Evolutionary conservation across 169 alveolate genomes (phyloP).

Genomic region (Plasmodium ovale): DNA sequence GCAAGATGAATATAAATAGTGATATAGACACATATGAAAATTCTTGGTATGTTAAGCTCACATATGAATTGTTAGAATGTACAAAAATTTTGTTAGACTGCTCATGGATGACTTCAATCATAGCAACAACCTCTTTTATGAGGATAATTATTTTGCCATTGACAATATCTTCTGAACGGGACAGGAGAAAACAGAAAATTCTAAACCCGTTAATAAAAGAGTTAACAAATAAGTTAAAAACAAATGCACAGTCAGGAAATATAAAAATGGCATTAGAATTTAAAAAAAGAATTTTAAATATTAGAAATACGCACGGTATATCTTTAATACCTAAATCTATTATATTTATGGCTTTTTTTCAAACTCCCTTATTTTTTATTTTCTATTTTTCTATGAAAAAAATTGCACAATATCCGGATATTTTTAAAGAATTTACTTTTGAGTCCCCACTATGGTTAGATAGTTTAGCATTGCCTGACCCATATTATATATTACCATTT

Average conservation of each 20-base stretch:
- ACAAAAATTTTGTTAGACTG: slow-evolving; percentile 57
- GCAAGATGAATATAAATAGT: slow-evolving; percentile 20
- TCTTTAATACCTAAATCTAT: slow-evolving; percentile 78
- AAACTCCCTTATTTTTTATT: slow-evolving; percentile 80
- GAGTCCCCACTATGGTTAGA: slow-evolving; percentile 84
- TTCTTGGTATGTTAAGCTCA: slow-evolving; percentile 51
- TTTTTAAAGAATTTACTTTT: slow-evolving; percentile 78
- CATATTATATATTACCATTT: slow-evolving; percentile 81
- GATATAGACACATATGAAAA: slow-evolving; percentile 48
- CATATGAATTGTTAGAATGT: slow-evolving; percentile 36
- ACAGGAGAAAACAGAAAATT: slow-evolving; percentile 81
- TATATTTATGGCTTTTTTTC: slow-evolving; percentile 78
- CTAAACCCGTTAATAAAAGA: slow-evolving; percentile 79
- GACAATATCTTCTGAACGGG: slow-evolving; percentile 81
- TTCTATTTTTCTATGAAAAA: slow-evolving; percentile 82
- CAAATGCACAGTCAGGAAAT: slow-evolving; percentile 77
- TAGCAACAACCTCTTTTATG: slow-evolving; percentile 76
- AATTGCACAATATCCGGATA: slow-evolving; percentile 81
- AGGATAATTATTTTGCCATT: slow-evolving; percentile 80
- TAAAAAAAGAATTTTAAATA: slow-evolving; percentile 73
- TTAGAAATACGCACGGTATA: slow-evolving; percentile 76
- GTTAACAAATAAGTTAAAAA: slow-evolving; percentile 78
- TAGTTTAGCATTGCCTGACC: slow-evolving; percentile 85
- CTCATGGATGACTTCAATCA: slow-evolving; percentile 51
- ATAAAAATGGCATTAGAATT: slow-evolving; percentile 60